These are phyloP conservation scores for Cyberlindnera subsufficiens DNA, from an alignment of 805 yeast species.

Conservation along the genomic window DNA sequence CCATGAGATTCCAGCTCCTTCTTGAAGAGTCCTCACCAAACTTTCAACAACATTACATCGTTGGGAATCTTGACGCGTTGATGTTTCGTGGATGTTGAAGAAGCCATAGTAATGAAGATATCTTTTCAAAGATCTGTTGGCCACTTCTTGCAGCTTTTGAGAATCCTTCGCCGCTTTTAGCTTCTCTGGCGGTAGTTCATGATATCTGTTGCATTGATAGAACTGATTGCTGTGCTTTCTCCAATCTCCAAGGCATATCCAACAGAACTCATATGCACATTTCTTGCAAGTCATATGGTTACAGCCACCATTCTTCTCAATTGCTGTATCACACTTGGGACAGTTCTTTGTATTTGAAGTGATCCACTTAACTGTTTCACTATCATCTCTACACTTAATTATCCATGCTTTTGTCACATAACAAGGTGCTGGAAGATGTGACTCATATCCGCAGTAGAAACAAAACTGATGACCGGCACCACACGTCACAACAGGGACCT, in stretches of 20 bases:
- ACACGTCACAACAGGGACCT: slow-evolving; percentile 71
- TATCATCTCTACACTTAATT: slow-evolving; percentile 74
- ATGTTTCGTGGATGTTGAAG: slow-evolving; percentile 69
- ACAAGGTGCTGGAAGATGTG: slow-evolving; percentile 87
- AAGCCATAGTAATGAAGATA: slow-evolving; percentile 73
- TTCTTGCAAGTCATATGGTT: slow-evolving; percentile 89
- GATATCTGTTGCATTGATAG: slow-evolving; percentile 64
- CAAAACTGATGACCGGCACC: slow-evolving; percentile 67
- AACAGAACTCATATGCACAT: slow-evolving; percentile 80
- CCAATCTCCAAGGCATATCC: slow-evolving; percentile 89
- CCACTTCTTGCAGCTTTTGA: slow-evolving; percentile 29
- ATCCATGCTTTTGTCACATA: slow-evolving; percentile 64
- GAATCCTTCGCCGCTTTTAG: slow-evolving; percentile 26
- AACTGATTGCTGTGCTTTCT: slow-evolving; percentile 51
- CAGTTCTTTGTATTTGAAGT: slow-evolving; percentile 79
- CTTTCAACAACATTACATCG: slow-evolving; percentile 58
- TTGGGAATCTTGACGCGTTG: slow-evolving; percentile 65
- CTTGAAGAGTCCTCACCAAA: slow-evolving; percentile 61
- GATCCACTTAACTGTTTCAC: slow-evolving; percentile 87
- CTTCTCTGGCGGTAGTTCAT: slow-evolving; percentile 30
- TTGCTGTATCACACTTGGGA: slow-evolving; percentile 71
- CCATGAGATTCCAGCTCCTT: slow-evolving; percentile 65
- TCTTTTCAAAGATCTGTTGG: slow-evolving; percentile 47
- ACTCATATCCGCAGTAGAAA: slow-evolving; percentile 64
- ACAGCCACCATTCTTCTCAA: slow-evolving; percentile 95